Base-by-base conservation (phyloP, 2,329 filamentous ascomycete species). In the Truncatella angustata region DNA sequence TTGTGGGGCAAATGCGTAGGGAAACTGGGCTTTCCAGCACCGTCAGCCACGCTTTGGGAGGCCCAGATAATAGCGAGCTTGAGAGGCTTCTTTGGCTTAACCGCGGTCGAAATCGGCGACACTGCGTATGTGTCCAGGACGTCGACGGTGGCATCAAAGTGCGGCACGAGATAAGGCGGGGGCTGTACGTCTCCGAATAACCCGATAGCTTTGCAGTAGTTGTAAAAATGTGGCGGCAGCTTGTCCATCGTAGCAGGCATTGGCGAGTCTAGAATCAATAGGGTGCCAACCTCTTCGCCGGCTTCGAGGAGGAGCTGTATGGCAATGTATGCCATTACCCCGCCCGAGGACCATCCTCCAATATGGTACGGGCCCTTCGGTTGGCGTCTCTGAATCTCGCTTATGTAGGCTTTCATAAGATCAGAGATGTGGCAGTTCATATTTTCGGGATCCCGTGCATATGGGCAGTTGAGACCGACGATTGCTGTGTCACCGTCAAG, bases 311-410 rank as follows among this genome's bases (percentile, higher is more conserved):
- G 60, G 21, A 70, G 64, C 16, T 68, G 65, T 1, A 72, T 70
- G 5, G 70, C 71, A 49, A 74, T 70, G 55, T 71, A 80, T 20
- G 78, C 76, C 52, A 73, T 72, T 49, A 77, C 74, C 7, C 77
- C 77, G 40, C 78, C 79, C 7, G 75, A 77, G 10, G 75, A 81
- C 77, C 77, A 81, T 28, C 79, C 79, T 42, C 75, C 76, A 1
- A 80, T 65, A 52, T 73, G 68, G 59, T 79, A 79, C 3, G 75
- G 73, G 0, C 74, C 73, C 11, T 67, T 66, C 4, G 75, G 71
- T 56, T 80, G 73, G 21, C 74, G 67, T n/a, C 71, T 71, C 3
- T 69, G 71, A 30, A 79, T 70, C 52, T 77, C 75, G 5, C 57
- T 60, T n/a, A 76, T 52, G 50, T 73, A 78, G 2, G 62, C 63